Conservation (phyloP, 495 filamentous ascomycete genomes). For the Beverwykella pulmonaria region DNA sequence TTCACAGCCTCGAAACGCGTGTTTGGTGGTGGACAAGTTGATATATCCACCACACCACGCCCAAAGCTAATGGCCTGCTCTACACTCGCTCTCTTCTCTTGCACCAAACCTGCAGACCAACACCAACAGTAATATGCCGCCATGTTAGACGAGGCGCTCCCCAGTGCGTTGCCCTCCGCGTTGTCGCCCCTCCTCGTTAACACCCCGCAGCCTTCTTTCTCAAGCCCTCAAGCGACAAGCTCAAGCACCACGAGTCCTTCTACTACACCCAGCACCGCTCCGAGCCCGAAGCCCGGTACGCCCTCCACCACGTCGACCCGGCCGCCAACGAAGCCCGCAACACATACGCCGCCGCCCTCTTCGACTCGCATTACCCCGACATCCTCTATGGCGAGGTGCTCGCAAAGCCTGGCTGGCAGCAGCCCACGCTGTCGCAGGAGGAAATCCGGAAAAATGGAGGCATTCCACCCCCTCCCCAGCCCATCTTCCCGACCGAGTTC, state of each 20-base stretch:
- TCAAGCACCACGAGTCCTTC: slow-evolving; percentile 61
- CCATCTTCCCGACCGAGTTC: slow-evolving; percentile 77
- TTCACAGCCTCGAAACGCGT: slow-evolving; percentile 27
- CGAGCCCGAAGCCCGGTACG: slow-evolving; percentile 77
- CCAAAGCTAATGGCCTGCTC: background rate
- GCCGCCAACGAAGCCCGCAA: slow-evolving; percentile 68
- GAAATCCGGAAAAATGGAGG: slow-evolving; percentile 75
- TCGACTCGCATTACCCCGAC: slow-evolving; percentile 77
- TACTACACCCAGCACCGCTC: slow-evolving; percentile 79
- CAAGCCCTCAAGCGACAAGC: slow-evolving; percentile 51
- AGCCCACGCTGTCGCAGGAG: slow-evolving; percentile 76
- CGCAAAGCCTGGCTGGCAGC: slow-evolving; percentile 80
- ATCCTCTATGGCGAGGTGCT: slow-evolving; percentile 86
- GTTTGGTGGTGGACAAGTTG: slow-evolving; percentile 9
- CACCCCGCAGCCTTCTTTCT: slow-evolving; percentile 64
- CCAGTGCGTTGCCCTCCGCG: slow-evolving; percentile 57
- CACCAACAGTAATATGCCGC: slow-evolving; percentile 23
- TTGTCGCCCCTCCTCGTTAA: background rate
- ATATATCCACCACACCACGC: background rate
- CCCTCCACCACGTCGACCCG: slow-evolving; percentile 74
- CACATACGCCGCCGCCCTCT: slow-evolving; percentile 82
- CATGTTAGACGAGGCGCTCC: slow-evolving; percentile 96
- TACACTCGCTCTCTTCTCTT: background rate
- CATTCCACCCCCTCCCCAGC: slow-evolving; percentile 68
- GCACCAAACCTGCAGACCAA: background rate